Evolutionary conservation across 768 basidiomycete species (phyloP), one percentile per base, ranked within the genome.

Genomic region (Mycena rebaudengoi): DNA sequence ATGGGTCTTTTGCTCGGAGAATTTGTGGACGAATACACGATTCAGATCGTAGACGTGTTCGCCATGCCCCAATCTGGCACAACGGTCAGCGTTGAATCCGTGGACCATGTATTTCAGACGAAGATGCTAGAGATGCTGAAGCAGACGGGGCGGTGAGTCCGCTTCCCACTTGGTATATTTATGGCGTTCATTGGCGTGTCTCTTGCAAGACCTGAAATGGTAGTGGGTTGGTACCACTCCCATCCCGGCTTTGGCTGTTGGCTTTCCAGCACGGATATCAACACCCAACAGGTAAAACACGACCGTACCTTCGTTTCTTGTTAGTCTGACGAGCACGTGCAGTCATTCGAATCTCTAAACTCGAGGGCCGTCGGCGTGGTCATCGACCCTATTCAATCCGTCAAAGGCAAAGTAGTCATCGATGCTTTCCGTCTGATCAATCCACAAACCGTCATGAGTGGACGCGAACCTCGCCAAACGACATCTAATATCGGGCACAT

Each of bases 241-340:
- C 98, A 99, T 83, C 98, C 98, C 57, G 98, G 98, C 35, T 99
- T 99, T 78, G 98, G 98, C 5, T 99, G 98, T 76, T 99, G 98
- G 98, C 82, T 99, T 39, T 98, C 96, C 45, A 96, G 95, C 70
- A 97, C 99, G 21, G 98, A 99, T 80, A 96, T 99, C 74, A 98
- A 98, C 79, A 99, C 98, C 5, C 98, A 99, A 73, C 98, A 99
- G 83, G 96, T 91, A 56, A 55, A 55, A 48, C 16, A 32, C 26
- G 43, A 49, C 26, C 58, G 35, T 65, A 43, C 66, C 21, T 18
- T 21, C 52, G 14, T 30, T 35, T 25, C 18, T 55, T 21, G 21
- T 39, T 23, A 30, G 10, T 41, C 48, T 55, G 26, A 45, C n/a
- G 37, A 21, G 41, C 66, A 11, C 23, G 16, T 74, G 59, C 54